Base-by-base conservation (phyloP, 495 filamentous ascomycete genomes). In the Tuber aestivum region DNA sequence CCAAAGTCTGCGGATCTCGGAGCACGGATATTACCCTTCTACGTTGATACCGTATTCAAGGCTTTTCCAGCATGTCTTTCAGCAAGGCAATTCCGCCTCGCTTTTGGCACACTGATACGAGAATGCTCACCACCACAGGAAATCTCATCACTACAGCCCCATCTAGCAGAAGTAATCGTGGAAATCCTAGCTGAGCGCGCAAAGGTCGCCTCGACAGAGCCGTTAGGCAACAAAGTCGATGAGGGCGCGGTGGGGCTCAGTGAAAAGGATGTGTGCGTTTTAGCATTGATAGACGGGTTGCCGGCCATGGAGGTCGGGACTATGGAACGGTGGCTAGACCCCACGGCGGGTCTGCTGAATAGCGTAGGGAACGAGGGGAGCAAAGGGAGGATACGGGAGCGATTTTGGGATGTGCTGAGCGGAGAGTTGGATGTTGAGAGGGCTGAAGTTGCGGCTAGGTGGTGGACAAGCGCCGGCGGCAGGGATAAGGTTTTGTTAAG, bases 341-440 rank as follows among this genome's bases (percentile, higher is more conserved):
- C 93, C 9, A 86, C 90, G 21, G 94, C 92, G 3, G 86, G 89
- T 69, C 84, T 94, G 20, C 83, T 96, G 65, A 90, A 91, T 76
- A 79, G 77, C 1, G 87, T 97, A 71, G 79, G 84, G 1, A 90
- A 94, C 74, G 83, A 86, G 0, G 79, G 81, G 6, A 90, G 94
- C 87, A 86, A 90, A 45, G 87, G 90, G 42, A 82, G 85, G n/a
- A 92, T 90, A 72, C 89, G 90, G 78, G 87, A 89, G 78, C 87
- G 94, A 70, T 93, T 97, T 83, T 97, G 94, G 94, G 90, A 97
- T 71, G 87, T 93, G 2, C 76, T 98, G 65, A 89, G 87, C 76
- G 94, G 95, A 12, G 94, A 97, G 85, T 95, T 97, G 91, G 94
- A 97, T 85, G 89, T 97, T 70, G 92, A 97, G 80, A 87, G 93